A percentile compares a stretch with the other conserved stretches of the same genome.
phyloP scores from a whole-genome alignment of 192 early-diverging fungal species.

The Anaeromyces robustus region DNA sequence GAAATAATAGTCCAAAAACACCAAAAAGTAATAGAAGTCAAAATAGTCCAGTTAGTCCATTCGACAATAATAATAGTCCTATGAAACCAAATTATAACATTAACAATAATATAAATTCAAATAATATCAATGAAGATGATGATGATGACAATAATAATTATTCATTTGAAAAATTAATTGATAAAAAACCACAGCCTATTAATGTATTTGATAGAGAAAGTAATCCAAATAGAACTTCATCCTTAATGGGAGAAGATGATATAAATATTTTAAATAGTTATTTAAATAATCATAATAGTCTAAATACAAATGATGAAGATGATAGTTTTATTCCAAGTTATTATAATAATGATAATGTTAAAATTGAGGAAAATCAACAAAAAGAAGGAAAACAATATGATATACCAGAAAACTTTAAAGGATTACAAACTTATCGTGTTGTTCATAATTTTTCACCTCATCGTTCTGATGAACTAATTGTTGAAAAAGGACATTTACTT shows the following conservation, averaged over 20 bases:
- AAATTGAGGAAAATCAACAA: no score
- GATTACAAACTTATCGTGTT: neutral
- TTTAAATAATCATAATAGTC: neutral
- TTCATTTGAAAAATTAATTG: neutral
- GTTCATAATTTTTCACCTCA: neutral
- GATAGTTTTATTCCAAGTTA: neutral
- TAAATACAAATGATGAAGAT: neutral
- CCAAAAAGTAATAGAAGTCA: neutral
- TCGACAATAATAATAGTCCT: no score
- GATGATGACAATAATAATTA: neutral
- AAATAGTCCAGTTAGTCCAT: no score
- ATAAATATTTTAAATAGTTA: neutral
- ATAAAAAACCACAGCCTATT: neutral
- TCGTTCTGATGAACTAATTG: neutral
- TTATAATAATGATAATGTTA: neutral
- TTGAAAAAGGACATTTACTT: neutral
- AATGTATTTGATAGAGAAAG: neutral
- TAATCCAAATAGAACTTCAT: neutral
- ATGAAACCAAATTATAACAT: neutral
- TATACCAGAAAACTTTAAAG: neutral
- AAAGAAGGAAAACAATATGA: neutral
- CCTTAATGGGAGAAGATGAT: neutral
- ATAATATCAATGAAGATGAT: neutral
- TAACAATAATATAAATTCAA: neutral
- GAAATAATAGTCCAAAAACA: no score